These are phyloP conservation scores for Termitomyces sp. DNA, from an alignment of 1,284 basidiomycete genomes.

Conservation along the genomic window DNA sequence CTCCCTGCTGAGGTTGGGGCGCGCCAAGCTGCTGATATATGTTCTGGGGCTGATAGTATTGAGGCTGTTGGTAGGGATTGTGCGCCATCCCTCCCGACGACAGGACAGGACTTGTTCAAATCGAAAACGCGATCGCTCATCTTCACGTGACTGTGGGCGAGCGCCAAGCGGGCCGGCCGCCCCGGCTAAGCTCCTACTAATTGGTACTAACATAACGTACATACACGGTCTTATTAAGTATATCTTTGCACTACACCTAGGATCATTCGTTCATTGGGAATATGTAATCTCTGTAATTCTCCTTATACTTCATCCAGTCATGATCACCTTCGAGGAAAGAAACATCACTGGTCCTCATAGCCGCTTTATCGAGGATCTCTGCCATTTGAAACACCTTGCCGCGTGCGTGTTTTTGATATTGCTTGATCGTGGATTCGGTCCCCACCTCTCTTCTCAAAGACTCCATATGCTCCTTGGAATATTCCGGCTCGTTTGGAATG, in stretches of 20 bases:
- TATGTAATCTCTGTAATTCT: neutral
- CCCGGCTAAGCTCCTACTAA: too few species aligned
- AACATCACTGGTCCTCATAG: neutral
- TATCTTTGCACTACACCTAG: too few species aligned
- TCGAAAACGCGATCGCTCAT: constrained; percentile 12
- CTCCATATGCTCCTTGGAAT: neutral
- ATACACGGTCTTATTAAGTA: too few species aligned
- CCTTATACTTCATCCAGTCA: neutral
- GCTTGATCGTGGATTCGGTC: neutral
- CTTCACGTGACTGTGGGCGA: constrained; percentile 6
- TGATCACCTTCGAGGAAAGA: neutral
- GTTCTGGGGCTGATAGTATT: constrained; percentile 20
- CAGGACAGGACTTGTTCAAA: constrained; percentile 7
- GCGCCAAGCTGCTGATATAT: constrained; percentile 22
- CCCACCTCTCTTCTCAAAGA: neutral
- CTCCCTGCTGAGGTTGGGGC: constrained; percentile 13
- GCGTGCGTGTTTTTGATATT: neutral
- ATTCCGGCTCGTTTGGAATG: neutral
- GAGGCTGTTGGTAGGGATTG: constrained; percentile 19
- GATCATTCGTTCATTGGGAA: too few species aligned
- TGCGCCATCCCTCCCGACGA: constrained; percentile 14
- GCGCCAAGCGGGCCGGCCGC: too few species aligned
- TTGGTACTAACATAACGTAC: too few species aligned
- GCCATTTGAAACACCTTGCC: neutral
- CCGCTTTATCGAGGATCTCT: neutral